Evolutionary conservation across 306 rosid genomes (phyloP), one percentile per base, ranked within the genome.

Genomic region (Malus sieversii): DNA sequence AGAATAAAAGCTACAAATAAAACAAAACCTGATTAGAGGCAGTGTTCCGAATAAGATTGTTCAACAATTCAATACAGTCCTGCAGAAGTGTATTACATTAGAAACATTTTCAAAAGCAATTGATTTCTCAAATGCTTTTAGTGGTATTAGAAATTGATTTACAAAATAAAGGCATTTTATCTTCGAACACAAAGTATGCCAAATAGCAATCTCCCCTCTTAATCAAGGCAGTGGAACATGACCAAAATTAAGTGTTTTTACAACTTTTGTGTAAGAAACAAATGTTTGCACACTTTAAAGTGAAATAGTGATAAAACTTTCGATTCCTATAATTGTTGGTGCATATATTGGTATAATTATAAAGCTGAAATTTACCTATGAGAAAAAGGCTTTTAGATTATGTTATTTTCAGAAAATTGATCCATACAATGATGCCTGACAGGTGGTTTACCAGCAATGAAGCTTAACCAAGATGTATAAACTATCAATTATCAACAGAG

Each of bases 11-110:
- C 75, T 63, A 78, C 19, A 66, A 73, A 44, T 33, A 81, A 44
- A 78, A 68, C 55, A 85, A 85, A 72, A 93, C 98, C 98, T 91
- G 98, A 88, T 93, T 91, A 70, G 98, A 89, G 77, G 86, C 79
- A 73, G 78, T 91, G 80, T 70, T 91, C 40, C 91, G 92, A 46
- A 93, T 79, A 85, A 93, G 85, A 80, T 91, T 93, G 91, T 90
- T 93, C 78, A 93, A 71, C 87, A 93, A 87, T 81, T 91, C 97
- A 66, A 93, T 87, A 73, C 92, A 93, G 83, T 93, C 98, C 98
- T 93, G 74, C 57, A 79, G 73, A 67, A 78, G 71, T 38, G 77
- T 20, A 67, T 13, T 18, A 68, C 75, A 79, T 85, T 62, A 82
- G 79, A 80, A 67, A 60, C 71, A 32, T 35, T 10, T 59, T 42